Evolutionary conservation across 2,329 filamentous ascomycete genomes (phyloP), one percentile per base, ranked within the genome.

Genomic region (Pseudopyrenochaeta lycopersici): DNA sequence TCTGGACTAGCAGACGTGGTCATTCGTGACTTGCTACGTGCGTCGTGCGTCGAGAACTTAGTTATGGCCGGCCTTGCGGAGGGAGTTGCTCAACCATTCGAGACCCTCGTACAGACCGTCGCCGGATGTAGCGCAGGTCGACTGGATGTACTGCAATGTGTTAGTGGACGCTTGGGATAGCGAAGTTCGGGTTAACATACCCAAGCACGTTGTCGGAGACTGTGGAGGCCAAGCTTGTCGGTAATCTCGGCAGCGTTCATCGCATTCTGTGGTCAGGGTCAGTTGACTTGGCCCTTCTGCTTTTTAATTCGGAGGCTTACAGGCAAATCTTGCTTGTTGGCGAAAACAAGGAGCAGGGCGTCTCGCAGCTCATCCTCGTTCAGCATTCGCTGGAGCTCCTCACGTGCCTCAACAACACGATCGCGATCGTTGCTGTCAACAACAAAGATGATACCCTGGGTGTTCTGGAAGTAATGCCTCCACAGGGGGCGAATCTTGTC

Each of bases 221-320:
- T 96, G 89, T 98, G 94, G 75, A 99, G 92, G 77, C 95, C 95
- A 81, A 99, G 92, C 89, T 98, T 97, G 85, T 99, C 94, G 81
- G 95, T 99, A 81, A 99, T 98, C 85, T 99, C 95, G 77, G 95
- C 94, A 75, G 95, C 94, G 83, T 96, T 97, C 95, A 98, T 98
- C 81, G 95, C 95, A 78, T 98, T 98, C 93, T 97, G 74, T 17
- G 20, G 41, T 31, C 41, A 47, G 23, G 42, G 59, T 70, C 47
- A 71, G 64, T 52, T 33, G 27, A 41, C 30, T 30, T 42, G 12
- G n/a, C 27, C 11, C 23, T 23, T 38, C 33, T 23, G 29, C 12
- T 21, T 23, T 21, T 49, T 43, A 48, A 29, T 14, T 53, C 29
- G 39, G 45, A 10, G 49, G 91, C 91, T 88, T 74, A 91, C 91